Evolutionary conservation across 805 yeast genomes (phyloP).

Genomic region (Kodamaea kaohsiungensis): DNA sequence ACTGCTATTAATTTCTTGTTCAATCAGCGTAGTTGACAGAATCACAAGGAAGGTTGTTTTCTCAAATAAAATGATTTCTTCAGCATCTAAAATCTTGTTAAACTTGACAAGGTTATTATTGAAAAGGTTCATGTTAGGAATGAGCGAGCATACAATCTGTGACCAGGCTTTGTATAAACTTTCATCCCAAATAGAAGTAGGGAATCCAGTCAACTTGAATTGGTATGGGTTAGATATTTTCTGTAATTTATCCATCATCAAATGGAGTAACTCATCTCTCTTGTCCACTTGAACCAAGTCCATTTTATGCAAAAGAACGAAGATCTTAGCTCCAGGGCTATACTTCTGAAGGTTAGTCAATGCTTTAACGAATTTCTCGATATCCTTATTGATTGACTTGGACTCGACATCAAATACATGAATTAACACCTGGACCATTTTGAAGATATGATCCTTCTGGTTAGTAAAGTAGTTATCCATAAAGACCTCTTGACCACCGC

Average conservation of each 20-base stretch:
- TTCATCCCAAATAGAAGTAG: conserved; percentile 98
- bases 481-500: conserved; percentile 97
- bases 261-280: conserved; percentile 76
- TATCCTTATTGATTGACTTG: conserved; percentile 87
- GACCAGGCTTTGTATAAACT: conserved; percentile 97
- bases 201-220: conserved; percentile 78
- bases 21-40: conserved; percentile 54
- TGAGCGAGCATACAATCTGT: conserved; percentile 88
- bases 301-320: conserved; percentile 92
- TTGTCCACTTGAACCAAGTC: conserved; percentile 88
- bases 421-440: conserved; percentile 92
- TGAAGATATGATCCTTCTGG: conserved; percentile 88
- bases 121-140: conserved; percentile 84
- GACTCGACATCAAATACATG: conserved; percentile 97
- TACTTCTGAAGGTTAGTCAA: conserved; percentile 77
- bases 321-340: conserved; percentile 89
- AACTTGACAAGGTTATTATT: conserved; percentile 74
- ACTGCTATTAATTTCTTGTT: conserved; percentile 18
- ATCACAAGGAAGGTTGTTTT: conserved; percentile 87
- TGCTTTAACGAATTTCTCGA: conserved; percentile 85
- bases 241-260: conserved; percentile 81
- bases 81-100: conserved; percentile 74
- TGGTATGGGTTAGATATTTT: conserved; percentile 66
- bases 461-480: conserved; percentile 92
- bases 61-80: conserved; percentile 89